phyloP scores from a whole-genome alignment of 176 grass and related monocot species.

The Musa acuminata region DNA sequence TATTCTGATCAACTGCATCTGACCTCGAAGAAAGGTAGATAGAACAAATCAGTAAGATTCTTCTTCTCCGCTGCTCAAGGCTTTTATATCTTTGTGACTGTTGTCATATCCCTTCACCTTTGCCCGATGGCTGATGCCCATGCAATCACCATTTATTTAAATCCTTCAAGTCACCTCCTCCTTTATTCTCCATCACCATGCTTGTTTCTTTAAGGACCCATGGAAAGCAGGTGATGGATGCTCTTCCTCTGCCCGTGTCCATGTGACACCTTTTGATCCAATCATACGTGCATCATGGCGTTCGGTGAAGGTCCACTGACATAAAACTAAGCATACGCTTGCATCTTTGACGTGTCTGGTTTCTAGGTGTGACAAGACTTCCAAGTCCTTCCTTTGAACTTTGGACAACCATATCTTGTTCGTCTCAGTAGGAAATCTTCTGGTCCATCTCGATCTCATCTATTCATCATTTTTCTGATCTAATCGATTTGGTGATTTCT shows the following conservation, averaged over 20 bases:
- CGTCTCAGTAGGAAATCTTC: too few relatives aligned
- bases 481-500: too few relatives aligned
- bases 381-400: neutral
- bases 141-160: neutral
- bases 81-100: neutral
- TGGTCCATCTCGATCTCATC: too few relatives aligned
- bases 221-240: neutral
- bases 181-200: slow-evolving; percentile 6
- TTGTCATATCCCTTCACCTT: neutral
- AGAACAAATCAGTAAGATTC: neutral
- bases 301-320: slow-evolving; percentile 11
- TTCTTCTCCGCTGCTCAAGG: neutral
- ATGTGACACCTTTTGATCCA: slow-evolving; percentile 1
- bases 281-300: slow-evolving; percentile 1
- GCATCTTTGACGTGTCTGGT: neutral
- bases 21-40: neutral
- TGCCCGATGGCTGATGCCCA: slow-evolving; percentile 8
- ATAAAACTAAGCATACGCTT: neutral
- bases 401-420: neutral
- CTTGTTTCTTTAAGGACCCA: neutral
- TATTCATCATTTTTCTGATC: too few relatives aligned
- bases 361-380: neutral
- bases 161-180: neutral
- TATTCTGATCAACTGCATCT: neutral
- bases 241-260: neutral